These are phyloP conservation scores for Ophiocordyceps sinensis DNA, from an alignment of 2,329 filamentous ascomycete species.

Conservation along the genomic window DNA sequence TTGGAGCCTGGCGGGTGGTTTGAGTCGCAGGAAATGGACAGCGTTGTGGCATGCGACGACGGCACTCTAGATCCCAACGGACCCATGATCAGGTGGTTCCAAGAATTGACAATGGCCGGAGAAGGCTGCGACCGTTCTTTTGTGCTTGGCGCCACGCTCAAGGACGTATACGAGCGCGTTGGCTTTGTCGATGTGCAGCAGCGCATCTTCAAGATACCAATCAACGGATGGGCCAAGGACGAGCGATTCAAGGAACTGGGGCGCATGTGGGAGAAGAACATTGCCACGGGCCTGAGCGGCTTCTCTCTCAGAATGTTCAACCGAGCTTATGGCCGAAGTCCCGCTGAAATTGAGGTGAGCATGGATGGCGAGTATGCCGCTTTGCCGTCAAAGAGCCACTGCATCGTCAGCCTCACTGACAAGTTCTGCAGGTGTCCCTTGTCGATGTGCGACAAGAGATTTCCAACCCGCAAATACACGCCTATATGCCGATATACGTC, in stretches of 20 bases:
- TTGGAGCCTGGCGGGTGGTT: constrained; percentile 39
- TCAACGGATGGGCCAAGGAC: constrained; percentile 38
- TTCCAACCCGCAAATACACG: constrained; percentile 29
- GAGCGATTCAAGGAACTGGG: constrained; percentile 27
- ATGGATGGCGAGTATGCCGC: not conserved
- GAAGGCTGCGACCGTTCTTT: constrained; percentile 22
- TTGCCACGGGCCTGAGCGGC: constrained; percentile 27
- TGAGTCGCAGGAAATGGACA: constrained; percentile 35
- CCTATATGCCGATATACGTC: constrained; percentile 33
- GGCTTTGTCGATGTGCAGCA: constrained; percentile 43
- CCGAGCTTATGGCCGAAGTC: constrained; percentile 23
- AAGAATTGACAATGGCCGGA: constrained; percentile 24
- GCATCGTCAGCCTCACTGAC: not conserved
- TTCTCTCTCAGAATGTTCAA: constrained; percentile 27
- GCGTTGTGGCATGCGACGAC: constrained; percentile 27
- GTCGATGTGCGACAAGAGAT: constrained; percentile 34
- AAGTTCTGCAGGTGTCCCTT: constrained; percentile 24
- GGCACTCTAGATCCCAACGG: constrained; percentile 23
- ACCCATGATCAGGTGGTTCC: constrained; percentile 24
- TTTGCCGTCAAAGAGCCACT: not conserved
- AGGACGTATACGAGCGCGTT: constrained; percentile 25
- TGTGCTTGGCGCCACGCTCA: constrained; percentile 18
- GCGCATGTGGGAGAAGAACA: constrained; percentile 28
- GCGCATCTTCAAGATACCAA: constrained; percentile 36
- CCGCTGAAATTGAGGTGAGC: constrained; percentile 34